Base-by-base conservation (phyloP, 2,329 filamentous ascomycete species). In the Calonectria ilicicola region DNA sequence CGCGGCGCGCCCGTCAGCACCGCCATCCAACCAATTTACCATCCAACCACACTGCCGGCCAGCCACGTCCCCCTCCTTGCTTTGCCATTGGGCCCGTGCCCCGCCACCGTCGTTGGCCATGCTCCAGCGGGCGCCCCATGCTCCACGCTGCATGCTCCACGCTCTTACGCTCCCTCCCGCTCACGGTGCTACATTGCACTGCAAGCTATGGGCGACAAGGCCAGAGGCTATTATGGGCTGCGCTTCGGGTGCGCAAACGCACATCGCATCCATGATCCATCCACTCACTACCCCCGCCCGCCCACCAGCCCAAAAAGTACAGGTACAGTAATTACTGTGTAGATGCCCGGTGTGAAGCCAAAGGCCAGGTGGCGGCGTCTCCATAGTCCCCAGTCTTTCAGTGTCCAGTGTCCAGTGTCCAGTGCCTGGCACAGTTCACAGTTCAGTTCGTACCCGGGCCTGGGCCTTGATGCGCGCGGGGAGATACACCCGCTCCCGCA, bases 51-150 rank as follows among this genome's bases (percentile, higher is more conserved):
- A 32, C 27, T 53, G 64, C 46, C 44, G 60, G 66, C 32, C 53
- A 68, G 53, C 44, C 32, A 42, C 38, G 12, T 29, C 26, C 67
- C 46, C 62, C 56, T 62, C 65, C 63, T 51, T 69, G 42, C 38
- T 44, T 47, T 64, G 44, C 58, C 58, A 47, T 58, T 38, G 53
- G 32, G 29, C 26, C 47, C 32, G 63, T 65, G 63, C 63, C 63
- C 46, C 63, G 63, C 63, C 46, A 19, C 35, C 49, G 23, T 21
- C 19, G 47, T n/a, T 23, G 58, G 44, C 58, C 58, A 63, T 46
- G 35, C 35, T 27, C 29, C 29, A 15, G 15, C 21, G n/a, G 44
- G 44, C 44, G 27, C 56, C 42, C 56, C 51, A 58, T 56, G 51
- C 51, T 60, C 53, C 53, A 60, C 38, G 53, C 53, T 60, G 14